phyloP scores from a whole-genome alignment of 2,329 filamentous ascomycete genomes.

The Botryosphaeria agaves region DNA sequence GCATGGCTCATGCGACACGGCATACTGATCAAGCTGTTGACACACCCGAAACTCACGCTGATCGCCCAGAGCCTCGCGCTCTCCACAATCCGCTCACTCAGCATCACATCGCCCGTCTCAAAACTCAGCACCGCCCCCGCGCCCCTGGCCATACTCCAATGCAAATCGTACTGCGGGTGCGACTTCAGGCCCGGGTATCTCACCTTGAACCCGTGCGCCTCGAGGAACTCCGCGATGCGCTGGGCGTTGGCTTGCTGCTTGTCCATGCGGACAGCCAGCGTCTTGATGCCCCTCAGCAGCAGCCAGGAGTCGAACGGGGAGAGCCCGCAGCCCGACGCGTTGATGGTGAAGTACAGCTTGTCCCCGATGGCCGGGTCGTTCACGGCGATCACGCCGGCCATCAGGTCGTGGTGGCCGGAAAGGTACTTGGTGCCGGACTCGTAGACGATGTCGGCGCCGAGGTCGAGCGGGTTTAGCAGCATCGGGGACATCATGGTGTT shows the following conservation, averaged over 20 bases:
- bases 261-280: conserved; percentile 93
- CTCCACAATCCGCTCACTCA: conserved; percentile 90
- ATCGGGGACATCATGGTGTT: conserved; percentile 98
- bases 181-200: conserved; percentile 88
- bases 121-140: conserved; percentile 91
- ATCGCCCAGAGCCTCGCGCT: conserved; percentile 85
- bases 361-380: conserved; percentile 72
- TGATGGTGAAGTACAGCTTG: conserved; percentile 92
- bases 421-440: conserved; percentile 97
- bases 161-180: conserved; percentile 90
- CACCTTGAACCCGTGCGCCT: conserved; percentile 80
- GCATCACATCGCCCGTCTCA: conserved; percentile 70
- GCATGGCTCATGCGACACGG: conserved; percentile 99
- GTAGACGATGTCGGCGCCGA: conserved; percentile 92
- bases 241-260: conserved; percentile 92
- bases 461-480: conserved; percentile 80
- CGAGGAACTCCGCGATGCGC: conserved; percentile 80
- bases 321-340: conserved; percentile 84
- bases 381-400: conserved; percentile 91
- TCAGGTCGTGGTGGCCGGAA: conserved; percentile 95
- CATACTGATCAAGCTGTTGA: conserved; percentile 98
- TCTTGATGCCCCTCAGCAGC: conserved; percentile 90
- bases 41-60: conserved; percentile 92
- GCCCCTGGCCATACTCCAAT: conserved; percentile 88
- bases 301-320: conserved; percentile 94